phyloP scores from a whole-genome alignment of 192 early-diverging fungal genomes.

The Coemansia sp. region DNA sequence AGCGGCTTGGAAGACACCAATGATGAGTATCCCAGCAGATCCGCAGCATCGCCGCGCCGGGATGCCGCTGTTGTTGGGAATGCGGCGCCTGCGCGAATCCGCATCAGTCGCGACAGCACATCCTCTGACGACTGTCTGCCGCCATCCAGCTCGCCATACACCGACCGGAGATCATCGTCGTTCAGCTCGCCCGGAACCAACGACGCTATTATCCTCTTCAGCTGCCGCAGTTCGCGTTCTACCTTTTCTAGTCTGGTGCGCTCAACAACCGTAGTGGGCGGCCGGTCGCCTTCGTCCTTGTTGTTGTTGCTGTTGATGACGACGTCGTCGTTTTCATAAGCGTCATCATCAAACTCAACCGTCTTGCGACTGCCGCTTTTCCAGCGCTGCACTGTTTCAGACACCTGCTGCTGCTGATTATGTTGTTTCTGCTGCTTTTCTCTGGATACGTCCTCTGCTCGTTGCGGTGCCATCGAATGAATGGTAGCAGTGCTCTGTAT shows the following conservation, averaged over 20 bases:
- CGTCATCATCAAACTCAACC: not conserved
- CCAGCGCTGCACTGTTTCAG: not conserved
- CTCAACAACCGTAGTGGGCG: conserved; percentile 21
- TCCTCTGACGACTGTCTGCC: conserved; percentile 31
- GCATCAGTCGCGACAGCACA: conserved; percentile 31
- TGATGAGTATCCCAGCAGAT: too few species aligned
- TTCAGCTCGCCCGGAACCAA: conserved; percentile 46
- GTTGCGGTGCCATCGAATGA: not conserved
- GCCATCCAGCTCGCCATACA: conserved; percentile 44
- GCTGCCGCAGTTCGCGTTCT: conserved; percentile 45
- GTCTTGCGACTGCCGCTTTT: not conserved
- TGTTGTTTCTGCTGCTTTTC: not conserved
- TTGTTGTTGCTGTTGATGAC: too few species aligned
- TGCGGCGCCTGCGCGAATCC: conserved; percentile 21
- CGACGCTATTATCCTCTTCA: conserved; percentile 52
- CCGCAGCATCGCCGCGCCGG: not conserved
- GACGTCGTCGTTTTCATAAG: too few species aligned
- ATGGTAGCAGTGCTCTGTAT: not conserved
- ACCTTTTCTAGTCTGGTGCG: conserved; percentile 42
- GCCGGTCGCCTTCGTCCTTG: not conserved
- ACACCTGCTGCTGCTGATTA: not conserved
- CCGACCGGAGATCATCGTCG: conserved; percentile 51
- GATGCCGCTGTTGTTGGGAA: not conserved
- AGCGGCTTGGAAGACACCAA: conserved; percentile 13
- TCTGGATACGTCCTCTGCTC: not conserved